These are phyloP conservation scores for Aspergillus clavatus DNA, from an alignment of 2,329 filamentous ascomycete genomes.

Conservation along the genomic window DNA sequence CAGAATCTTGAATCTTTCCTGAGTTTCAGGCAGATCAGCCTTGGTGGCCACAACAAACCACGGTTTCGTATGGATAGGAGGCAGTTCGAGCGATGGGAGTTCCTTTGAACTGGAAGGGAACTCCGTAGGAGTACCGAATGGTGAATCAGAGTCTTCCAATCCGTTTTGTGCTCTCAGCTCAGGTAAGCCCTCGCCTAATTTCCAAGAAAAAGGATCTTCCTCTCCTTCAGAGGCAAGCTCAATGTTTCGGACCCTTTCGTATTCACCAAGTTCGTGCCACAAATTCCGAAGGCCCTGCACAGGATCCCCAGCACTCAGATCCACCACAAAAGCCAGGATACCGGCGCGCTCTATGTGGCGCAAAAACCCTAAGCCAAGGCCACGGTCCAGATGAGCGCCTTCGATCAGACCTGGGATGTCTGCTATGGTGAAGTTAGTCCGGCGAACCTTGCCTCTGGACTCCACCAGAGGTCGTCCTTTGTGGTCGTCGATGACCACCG, in stretches of 20 bases:
- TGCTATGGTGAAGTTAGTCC: constrained; percentile 84
- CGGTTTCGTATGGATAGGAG: constrained; percentile 86
- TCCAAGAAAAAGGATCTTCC: constrained; percentile 56
- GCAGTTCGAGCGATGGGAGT: constrained; percentile 47
- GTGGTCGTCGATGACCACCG: constrained; percentile 85
- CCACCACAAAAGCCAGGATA: constrained; percentile 89
- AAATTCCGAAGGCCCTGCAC: constrained; percentile 72
- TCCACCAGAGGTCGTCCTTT: constrained; percentile 63
- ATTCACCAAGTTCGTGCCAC: constrained; percentile 86
- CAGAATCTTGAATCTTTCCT: constrained; percentile 68
- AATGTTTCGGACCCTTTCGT: constrained; percentile 73
- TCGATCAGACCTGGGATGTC: constrained; percentile 94
- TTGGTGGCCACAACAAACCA: constrained; percentile 97
- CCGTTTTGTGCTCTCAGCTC: constrained; percentile 17
- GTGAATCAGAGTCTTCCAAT: background rate
- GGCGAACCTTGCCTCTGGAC: constrained; percentile 48
- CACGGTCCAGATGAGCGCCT: constrained; percentile 85
- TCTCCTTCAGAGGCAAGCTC: constrained; percentile 62
- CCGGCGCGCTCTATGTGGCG: constrained; percentile 91
- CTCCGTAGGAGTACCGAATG: constrained; percentile 1
- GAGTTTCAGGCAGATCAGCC: constrained; percentile 73
- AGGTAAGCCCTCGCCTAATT: constrained; percentile 21
- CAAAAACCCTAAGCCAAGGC: constrained; percentile 84
- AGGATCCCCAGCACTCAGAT: constrained; percentile 74
- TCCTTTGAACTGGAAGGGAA: constrained; percentile 10